Percentiles rank a stretch among this genome's conserved stretches.
These are phyloP conservation scores for Gonapodya sp. DNA, from an alignment of 192 early-diverging fungal species.

Conservation along the genomic window DNA sequence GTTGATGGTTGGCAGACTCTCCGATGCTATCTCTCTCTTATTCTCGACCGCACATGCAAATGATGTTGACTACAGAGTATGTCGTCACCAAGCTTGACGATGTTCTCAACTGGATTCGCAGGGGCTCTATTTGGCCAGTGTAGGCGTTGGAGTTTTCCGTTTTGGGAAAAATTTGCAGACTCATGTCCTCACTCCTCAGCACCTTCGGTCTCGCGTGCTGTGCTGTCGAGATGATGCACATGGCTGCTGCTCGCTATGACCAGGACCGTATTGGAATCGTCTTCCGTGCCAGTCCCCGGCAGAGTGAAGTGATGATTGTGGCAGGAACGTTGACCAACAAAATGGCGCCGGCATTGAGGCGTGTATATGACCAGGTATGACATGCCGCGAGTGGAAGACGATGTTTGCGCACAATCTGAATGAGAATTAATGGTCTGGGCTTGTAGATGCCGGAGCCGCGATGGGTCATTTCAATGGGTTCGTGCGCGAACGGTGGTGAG, in stretches of 20 bases:
- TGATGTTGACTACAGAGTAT: slow-evolving; percentile 38
- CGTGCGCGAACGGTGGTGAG: slow-evolving; percentile 28
- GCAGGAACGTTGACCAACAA: slow-evolving; percentile 10
- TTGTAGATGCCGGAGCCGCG: slow-evolving; percentile 84
- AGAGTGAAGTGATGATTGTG: slow-evolving; percentile 4
- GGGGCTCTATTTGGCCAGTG: slow-evolving; percentile 85
- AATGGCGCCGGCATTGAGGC: neutral
- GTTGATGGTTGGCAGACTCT: neutral
- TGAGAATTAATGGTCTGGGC: neutral
- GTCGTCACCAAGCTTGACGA: slow-evolving; percentile 85
- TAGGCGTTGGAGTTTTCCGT: slow-evolving; percentile 9
- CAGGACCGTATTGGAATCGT: slow-evolving; percentile 11
- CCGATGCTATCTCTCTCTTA: neutral
- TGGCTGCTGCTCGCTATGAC: slow-evolving; percentile 8
- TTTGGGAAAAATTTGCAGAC: slow-evolving; percentile 52
- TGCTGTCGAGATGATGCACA: slow-evolving; percentile 4
- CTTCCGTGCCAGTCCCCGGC: slow-evolving; percentile 7
- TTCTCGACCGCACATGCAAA: too few species aligned
- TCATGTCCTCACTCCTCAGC: slow-evolving; percentile 1
- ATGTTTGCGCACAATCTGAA: too few species aligned
- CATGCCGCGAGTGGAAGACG: neutral
- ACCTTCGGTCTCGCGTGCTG: neutral
- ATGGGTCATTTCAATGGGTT: slow-evolving; percentile 99
- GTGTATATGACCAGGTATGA: slow-evolving; percentile 15
- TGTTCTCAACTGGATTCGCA: slow-evolving; percentile 87